These are phyloP conservation scores for Colletotrichum horii DNA, from an alignment of 2,329 filamentous ascomycete genomes.

Conservation along the genomic window DNA sequence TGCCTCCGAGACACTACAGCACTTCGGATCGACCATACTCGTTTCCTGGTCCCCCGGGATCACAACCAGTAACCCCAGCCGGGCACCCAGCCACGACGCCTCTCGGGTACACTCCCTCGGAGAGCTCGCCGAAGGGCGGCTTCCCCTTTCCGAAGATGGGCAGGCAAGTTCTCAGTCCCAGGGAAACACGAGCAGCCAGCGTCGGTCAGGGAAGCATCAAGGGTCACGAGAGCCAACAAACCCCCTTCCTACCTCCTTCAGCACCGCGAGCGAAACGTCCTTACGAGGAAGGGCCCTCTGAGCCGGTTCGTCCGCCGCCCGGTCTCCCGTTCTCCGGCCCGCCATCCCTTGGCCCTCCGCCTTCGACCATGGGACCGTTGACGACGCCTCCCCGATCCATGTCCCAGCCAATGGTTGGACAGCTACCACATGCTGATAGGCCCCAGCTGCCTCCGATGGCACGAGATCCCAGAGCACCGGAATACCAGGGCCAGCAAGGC, in stretches of 20 bases:
- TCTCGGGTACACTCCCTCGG: constrained; percentile 33
- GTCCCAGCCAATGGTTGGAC: constrained; percentile 38
- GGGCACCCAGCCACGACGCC: constrained; percentile 27
- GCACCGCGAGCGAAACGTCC: constrained; percentile 22
- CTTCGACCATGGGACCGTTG: constrained; percentile 24
- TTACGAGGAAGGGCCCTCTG: neutral
- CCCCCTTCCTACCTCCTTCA: constrained; percentile 28
- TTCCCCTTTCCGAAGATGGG: constrained; percentile 35
- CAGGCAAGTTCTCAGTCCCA: constrained; percentile 37
- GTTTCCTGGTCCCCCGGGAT: constrained; percentile 31
- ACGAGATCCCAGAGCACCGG: constrained; percentile 5
- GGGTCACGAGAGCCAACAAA: constrained; percentile 29
- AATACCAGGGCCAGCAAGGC: constrained; percentile 4
- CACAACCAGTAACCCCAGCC: constrained; percentile 38
- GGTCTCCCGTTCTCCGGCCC: constrained; percentile 8
- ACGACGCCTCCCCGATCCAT: constrained; percentile 36
- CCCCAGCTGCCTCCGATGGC: constrained; percentile 15
- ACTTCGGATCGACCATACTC: constrained; percentile 23
- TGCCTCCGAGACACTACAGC: constrained; percentile 27
- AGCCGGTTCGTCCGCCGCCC: neutral
- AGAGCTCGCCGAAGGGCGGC: constrained; percentile 33
- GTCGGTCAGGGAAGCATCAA: constrained; percentile 30
- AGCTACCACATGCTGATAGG: constrained; percentile 28
- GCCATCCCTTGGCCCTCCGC: constrained; percentile 20
- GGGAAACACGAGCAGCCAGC: constrained; percentile 31